Evolutionary conservation across 768 basidiomycete genomes (phyloP).

Genomic region (Amanita jacksonii): DNA sequence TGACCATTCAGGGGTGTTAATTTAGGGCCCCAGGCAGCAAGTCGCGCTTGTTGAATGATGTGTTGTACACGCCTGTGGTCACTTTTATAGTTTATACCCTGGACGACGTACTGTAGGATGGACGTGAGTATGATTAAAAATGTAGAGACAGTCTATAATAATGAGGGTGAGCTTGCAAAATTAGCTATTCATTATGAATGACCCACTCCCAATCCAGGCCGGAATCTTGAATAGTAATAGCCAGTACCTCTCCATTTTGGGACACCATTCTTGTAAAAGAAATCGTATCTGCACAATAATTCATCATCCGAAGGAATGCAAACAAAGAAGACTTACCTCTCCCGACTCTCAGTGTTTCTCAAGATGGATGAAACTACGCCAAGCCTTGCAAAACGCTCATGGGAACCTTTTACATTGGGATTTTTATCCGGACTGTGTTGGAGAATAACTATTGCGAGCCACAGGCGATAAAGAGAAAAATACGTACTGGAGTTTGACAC

Average conservation of each 20-base stretch:
- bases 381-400: constrained; percentile 87
- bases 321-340: constrained; percentile 43
- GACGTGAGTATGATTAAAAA: constrained; percentile 76
- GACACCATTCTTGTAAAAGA: constrained; percentile 97
- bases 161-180: constrained; percentile 1
- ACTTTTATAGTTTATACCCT: constrained; percentile 64
- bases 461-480: not conserved
- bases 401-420: constrained; percentile 67
- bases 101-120: constrained; percentile 74
- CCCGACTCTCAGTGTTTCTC: constrained; percentile 61
- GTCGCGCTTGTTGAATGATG: constrained; percentile 51
- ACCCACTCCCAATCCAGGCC: constrained; percentile 80
- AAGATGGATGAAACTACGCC: constrained; percentile 81
- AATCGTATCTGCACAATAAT: constrained; percentile 56
- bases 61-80: constrained; percentile 62
- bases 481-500: constrained; percentile 81
- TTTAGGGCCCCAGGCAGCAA: constrained; percentile 79
- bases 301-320: not conserved
- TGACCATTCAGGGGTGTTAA: constrained; percentile 50
- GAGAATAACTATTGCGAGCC: not conserved
- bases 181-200: not conserved
- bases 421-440: constrained; percentile 86
- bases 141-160: constrained; percentile 54
- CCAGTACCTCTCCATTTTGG: constrained; percentile 95
- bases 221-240: constrained; percentile 93